Conservation (phyloP, 2,329 filamentous ascomycete genomes). For the Aspergillus novofumigatus region DNA sequence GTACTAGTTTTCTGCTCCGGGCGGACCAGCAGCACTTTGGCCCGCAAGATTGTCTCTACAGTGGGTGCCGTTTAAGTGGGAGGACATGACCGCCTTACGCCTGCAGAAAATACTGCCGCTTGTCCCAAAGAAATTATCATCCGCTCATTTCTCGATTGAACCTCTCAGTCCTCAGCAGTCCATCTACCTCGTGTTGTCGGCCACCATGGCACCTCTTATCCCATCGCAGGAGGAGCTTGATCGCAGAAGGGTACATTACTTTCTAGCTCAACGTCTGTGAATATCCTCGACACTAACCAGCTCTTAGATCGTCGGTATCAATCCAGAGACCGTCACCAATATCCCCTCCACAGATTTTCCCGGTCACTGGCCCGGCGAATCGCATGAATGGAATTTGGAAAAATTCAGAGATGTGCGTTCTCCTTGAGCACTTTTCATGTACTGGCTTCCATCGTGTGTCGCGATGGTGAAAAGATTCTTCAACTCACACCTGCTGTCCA, state of each 20-base stretch:
- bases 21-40: not conserved
- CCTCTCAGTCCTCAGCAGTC: slow-evolving; percentile 19
- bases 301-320: slow-evolving; percentile 73
- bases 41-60: not conserved
- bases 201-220: slow-evolving; percentile 41
- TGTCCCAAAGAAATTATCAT: slow-evolving; percentile 30
- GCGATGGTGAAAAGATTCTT: not conserved
- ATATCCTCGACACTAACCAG: slow-evolving; percentile 11
- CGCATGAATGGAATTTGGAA: slow-evolving; percentile 72
- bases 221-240: slow-evolving; percentile 42
- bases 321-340: slow-evolving; percentile 85
- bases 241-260: slow-evolving; percentile 37
- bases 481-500: slow-evolving; percentile 2
- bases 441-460: not conserved
- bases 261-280: not conserved
- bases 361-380: slow-evolving; percentile 83
- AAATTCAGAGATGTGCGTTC: slow-evolving; percentile 59
- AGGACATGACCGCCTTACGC: slow-evolving; percentile 22
- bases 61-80: slow-evolving; percentile 16
- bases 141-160: slow-evolving; percentile 25
- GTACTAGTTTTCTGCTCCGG: not conserved
- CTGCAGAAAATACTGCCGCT: slow-evolving; percentile 25
- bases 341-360: slow-evolving; percentile 89
- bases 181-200: slow-evolving; percentile 12
- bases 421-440: not conserved